Base-by-base conservation (phyloP, 2,329 filamentous ascomycete genomes). In the Malbranchea cinnamomea region DNA sequence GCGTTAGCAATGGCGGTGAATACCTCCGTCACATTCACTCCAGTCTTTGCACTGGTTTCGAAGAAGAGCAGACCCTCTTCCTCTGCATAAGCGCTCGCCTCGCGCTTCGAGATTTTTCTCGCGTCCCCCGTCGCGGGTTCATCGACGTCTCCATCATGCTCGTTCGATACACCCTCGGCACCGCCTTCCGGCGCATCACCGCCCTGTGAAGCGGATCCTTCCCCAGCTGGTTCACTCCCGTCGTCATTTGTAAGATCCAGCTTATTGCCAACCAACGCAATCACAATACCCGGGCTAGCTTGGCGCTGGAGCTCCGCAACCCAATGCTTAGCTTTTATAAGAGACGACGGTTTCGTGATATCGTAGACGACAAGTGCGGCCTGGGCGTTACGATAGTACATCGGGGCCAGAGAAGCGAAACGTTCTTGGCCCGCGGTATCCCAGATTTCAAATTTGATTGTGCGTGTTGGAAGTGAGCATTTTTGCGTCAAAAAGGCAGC, bases 351-450 rank as follows among this genome's bases (percentile, higher is more conserved):
- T 43, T 40, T 22, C 21, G 89, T 98, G 52, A 98, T 94, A 61
- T 98, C 89, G 60, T 98, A 98, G 43, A 98, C 89, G 28, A 98
- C 87, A 18, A 98, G 87, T 35, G 91, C 89, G 62, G 89, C 95
- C 71, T 98, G 95, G 46, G 91, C 91, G 56, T 98, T 98, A 48
- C 91, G 70, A 65, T 98, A 98, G 68, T 98, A 98, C 89, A 98
- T 98, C 48, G 89, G 89, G 18, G 89, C 89, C 43, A 98, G 69
- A 9, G 89, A 95, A 68, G 95, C 95, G 71, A 95, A 98, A 50
- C 91, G 76, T 62, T 98, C 89, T 63, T 98, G 89, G 41, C 89
- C 89, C 39, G 89, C 89, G 6, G 89, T 98, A 60, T 94, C 85
- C 85, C 89, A 98, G 53, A 98, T 98, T 63, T 98, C 89, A 52